These are phyloP conservation scores for Stellera chamaejasme DNA, from an alignment of 345 rosid species.

Conservation along the genomic window DNA sequence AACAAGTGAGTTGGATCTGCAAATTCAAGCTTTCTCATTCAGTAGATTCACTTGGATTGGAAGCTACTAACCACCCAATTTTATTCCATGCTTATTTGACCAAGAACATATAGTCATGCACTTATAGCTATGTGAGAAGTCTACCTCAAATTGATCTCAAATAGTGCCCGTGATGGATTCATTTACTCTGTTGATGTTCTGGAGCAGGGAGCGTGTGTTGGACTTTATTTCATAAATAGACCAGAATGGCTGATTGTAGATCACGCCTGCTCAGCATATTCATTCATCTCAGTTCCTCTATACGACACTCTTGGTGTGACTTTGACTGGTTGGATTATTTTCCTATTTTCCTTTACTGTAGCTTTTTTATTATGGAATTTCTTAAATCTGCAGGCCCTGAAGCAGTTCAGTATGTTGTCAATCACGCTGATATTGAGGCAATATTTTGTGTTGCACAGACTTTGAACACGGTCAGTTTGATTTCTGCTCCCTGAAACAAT, in stretches of 20 bases:
- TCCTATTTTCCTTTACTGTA: not conserved
- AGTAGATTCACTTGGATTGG: not conserved
- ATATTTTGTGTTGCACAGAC: conserved; percentile 82
- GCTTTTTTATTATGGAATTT: conserved; percentile 13
- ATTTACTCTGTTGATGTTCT: conserved; percentile 19
- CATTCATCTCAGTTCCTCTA: conserved; percentile 80
- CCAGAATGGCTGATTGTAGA: conserved; percentile 93
- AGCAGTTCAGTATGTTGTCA: conserved; percentile 67
- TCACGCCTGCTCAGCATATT: conserved; percentile 94
- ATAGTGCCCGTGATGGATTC: not conserved
- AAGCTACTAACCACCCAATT: not conserved
- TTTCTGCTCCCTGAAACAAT: conserved; percentile 10
- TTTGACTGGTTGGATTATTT: conserved; percentile 3
- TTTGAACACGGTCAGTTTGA: conserved; percentile 52
- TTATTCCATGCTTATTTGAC: not conserved
- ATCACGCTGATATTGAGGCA: conserved; percentile 69
- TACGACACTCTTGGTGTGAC: conserved; percentile 86
- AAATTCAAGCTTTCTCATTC: conserved; percentile 2
- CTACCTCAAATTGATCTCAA: not conserved
- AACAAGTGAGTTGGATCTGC: conserved; percentile 31
- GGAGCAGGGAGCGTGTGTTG: conserved; percentile 65
- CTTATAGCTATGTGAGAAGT: not conserved
- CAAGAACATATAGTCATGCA: not conserved
- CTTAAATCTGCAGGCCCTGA: conserved; percentile 59
- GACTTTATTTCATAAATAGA: conserved; percentile 68